Base-by-base conservation (phyloP, 805 yeast species). In the Gaillardinia entomophila region DNA sequence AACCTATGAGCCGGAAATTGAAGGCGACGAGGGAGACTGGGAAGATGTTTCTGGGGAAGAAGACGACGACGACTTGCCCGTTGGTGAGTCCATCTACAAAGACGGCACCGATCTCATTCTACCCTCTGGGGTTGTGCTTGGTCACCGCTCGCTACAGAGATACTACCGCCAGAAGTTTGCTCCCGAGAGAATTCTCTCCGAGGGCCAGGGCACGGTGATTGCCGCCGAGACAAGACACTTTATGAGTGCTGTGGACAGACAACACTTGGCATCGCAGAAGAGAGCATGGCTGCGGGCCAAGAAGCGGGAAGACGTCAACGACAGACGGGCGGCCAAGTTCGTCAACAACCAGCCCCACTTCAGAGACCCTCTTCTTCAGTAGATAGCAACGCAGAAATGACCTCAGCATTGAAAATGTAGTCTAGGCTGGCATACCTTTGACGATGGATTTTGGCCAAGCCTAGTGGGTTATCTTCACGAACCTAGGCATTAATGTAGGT, bases 281-380 rank as follows among this genome's bases (percentile, higher is more conserved):
- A 66, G 85, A 39, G 74, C 77, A 4, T 79, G 92, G 79, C 70
- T 64, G 35, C 73, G 69, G 41, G 66, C 62, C 42, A 65, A 60
- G 46, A 71, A 67, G 56, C 66, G 73, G 41, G 72, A 66, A 55
- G 79, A 69, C 38, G 40, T 58, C 36, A 64, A 65, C 37, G 79
- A 75, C 41, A 57, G 76, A 63, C 62, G 78, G 41, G 83, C 85
- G 19, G 73, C 77, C 35, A 83, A 77, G 56, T 76, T 76, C 53
- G 66, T 79, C 54, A 92, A 90, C 60, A 73, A 77, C 69, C 96
- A 90, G 70, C 75, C 77, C 19, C 95, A 92, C 46, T 66, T 48
- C 48, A 61, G 72, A 40, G 71, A 66, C 41, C 68, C 52, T 35
- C 53, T 61, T 34, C 56, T 60, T 37, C 66, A 60, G 35, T 60